These are phyloP conservation scores for Phialophora chinensis DNA, from an alignment of 2,329 filamentous ascomycete species.

Conservation along the genomic window DNA sequence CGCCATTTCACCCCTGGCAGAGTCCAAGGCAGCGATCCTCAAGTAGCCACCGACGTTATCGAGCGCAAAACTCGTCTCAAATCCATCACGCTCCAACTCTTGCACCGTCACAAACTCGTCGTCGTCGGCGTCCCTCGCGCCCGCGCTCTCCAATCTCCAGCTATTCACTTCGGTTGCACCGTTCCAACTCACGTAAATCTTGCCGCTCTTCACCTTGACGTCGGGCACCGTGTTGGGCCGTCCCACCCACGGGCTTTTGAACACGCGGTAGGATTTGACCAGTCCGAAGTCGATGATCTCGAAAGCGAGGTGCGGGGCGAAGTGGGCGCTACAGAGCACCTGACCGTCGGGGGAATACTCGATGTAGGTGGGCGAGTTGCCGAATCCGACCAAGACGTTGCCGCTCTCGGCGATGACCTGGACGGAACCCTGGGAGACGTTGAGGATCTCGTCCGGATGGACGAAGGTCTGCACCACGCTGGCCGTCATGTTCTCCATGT, in stretches of 20 bases:
- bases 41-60: slow-evolving; percentile 17
- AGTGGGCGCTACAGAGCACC: slow-evolving; percentile 61
- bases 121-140: slow-evolving; percentile 12
- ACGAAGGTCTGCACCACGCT: slow-evolving; percentile 49
- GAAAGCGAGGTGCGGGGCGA: slow-evolving; percentile 51
- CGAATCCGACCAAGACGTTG: slow-evolving; percentile 58
- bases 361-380: slow-evolving; percentile 56
- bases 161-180: slow-evolving; percentile 50
- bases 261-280: slow-evolving; percentile 62
- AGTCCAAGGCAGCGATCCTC: slow-evolving; percentile 30
- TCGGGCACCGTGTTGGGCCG: slow-evolving; percentile 49
- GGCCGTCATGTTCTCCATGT: slow-evolving; percentile 53
- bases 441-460: slow-evolving; percentile 47
- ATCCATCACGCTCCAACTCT: slow-evolving; percentile 28
- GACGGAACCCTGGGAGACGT: slow-evolving; percentile 51
- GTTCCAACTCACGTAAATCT: slow-evolving; percentile 54
- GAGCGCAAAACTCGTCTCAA: slow-evolving; percentile 33
- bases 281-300: slow-evolving; percentile 44
- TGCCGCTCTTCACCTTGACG: slow-evolving; percentile 39
- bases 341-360: slow-evolving; percentile 52
- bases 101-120: slow-evolving; percentile 29
- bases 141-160: slow-evolving; percentile 31
- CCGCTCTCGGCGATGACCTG: slow-evolving; percentile 49
- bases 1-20: slow-evolving; percentile 21
- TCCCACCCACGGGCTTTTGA: slow-evolving; percentile 61